These are phyloP conservation scores for Saitozyma podzolica DNA, from an alignment of 768 basidiomycete genomes.

Conservation along the genomic window DNA sequence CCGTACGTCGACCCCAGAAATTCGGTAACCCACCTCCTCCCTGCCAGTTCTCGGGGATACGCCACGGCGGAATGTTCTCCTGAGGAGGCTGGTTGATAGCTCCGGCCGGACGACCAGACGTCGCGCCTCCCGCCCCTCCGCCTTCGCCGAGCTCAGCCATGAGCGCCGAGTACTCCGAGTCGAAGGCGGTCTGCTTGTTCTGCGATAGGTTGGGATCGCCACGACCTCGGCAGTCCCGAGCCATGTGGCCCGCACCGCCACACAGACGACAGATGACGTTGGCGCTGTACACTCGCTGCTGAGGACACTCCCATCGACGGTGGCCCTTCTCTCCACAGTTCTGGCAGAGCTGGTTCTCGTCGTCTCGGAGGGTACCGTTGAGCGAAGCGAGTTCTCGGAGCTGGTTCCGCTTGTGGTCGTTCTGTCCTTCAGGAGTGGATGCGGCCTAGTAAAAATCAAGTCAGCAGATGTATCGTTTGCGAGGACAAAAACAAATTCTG, in stretches of 20 bases:
- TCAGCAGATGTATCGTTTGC: background rate
- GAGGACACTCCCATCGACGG: constrained; percentile 98
- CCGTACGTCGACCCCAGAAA: background rate
- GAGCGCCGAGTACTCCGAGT: constrained; percentile 93
- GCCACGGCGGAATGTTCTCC: constrained; percentile 52
- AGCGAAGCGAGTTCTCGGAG: constrained; percentile 94
- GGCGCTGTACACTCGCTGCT: constrained; percentile 97
- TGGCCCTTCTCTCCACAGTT: constrained; percentile 64
- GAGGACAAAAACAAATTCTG: background rate
- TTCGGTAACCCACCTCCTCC: constrained; percentile 31
- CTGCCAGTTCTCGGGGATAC: constrained; percentile 51
- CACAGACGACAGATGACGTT: constrained; percentile 99
- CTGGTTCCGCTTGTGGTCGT: constrained; percentile 98
- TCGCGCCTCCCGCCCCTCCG: constrained; percentile 40
- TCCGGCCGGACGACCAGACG: constrained; percentile 26
- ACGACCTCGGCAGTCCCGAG: constrained; percentile 92
- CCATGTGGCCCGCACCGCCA: constrained; percentile 97
- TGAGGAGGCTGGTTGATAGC: constrained; percentile 36
- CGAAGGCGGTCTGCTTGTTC: constrained; percentile 69
- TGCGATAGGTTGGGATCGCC: constrained; percentile 70
- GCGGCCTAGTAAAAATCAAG: constrained; percentile 67
- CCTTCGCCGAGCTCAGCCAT: constrained; percentile 98
- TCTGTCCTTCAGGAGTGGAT: constrained; percentile 97
- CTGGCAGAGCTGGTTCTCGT: constrained; percentile 99
- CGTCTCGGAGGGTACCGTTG: constrained; percentile 97